These are phyloP conservation scores for Stachybotrys chartarum DNA, from an alignment of 2,329 filamentous ascomycete species.

Conservation along the genomic window DNA sequence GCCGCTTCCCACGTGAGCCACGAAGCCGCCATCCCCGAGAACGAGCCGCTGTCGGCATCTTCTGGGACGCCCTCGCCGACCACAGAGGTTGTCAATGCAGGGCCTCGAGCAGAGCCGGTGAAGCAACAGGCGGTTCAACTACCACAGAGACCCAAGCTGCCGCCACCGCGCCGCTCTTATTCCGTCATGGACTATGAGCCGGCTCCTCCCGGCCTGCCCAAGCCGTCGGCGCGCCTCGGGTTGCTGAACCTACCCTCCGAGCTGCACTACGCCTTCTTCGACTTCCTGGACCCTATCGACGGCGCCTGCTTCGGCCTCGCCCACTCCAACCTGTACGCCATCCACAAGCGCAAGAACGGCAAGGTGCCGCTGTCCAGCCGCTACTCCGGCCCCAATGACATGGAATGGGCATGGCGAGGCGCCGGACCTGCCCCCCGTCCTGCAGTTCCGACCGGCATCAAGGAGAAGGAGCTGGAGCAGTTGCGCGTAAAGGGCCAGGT, in stretches of 20 bases:
- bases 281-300: conserved; percentile 58
- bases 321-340: conserved; percentile 49
- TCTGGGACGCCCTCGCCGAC: conserved; percentile 5
- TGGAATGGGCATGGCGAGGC: conserved; percentile 57
- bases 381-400: conserved; percentile 53
- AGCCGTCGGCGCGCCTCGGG: conserved; percentile 35
- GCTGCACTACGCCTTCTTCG: conserved; percentile 53
- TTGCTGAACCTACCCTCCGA: conserved; percentile 50
- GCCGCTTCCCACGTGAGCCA: conserved; percentile 15
- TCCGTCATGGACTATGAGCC: conserved; percentile 56
- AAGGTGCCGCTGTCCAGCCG: conserved; percentile 48
- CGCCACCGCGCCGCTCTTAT: conserved; percentile 47
- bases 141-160: conserved; percentile 26
- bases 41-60: conserved; percentile 12
- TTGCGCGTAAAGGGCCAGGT: conserved; percentile 51
- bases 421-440: conserved; percentile 36
- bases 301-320: conserved; percentile 55
- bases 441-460: conserved; percentile 9
- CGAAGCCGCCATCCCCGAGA: conserved; percentile 26
- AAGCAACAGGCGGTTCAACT: conserved; percentile 15
- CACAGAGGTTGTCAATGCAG: background rate
- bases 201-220: conserved; percentile 34
- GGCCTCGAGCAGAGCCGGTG: conserved; percentile 6
- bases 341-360: conserved; percentile 50
- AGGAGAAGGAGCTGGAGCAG: conserved; percentile 28